Percentiles rank a stretch among this genome's conserved stretches.
Conservation (phyloP, 1,284 basidiomycete genomes). For the Butyriboletus appendiculatus region DNA sequence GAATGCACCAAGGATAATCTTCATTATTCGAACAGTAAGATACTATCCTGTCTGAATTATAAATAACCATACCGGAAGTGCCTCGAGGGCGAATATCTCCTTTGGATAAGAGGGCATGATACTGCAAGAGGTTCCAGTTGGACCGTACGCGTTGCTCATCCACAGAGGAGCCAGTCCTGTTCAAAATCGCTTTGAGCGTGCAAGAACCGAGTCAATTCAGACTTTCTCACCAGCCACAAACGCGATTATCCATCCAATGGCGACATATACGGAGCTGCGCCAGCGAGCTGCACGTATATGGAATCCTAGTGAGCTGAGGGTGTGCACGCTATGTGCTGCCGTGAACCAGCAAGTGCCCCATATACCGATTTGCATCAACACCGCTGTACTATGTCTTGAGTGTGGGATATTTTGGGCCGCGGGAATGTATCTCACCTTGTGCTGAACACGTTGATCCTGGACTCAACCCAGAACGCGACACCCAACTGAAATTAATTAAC, state of each 20-base stretch:
- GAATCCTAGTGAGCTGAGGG: constrained; percentile 64
- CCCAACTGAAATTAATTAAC: constrained; percentile 44
- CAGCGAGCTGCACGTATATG: constrained; percentile 51
- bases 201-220: neutral
- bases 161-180: constrained; percentile 46
- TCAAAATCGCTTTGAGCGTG: constrained; percentile 9
- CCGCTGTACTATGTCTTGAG: constrained; percentile 36
- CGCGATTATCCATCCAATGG: constrained; percentile 56
- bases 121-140: constrained; percentile 52
- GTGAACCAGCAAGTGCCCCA: constrained; percentile 66
- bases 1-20: constrained; percentile 58
- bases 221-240: constrained; percentile 46
- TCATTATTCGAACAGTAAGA: constrained; percentile 23
- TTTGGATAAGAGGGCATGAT: constrained; percentile 45
- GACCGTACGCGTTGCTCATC: constrained; percentile 50
- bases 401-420: neutral
- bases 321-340: constrained; percentile 63
- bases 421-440: constrained; percentile 49
- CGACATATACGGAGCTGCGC: constrained; percentile 44
- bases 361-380: constrained; percentile 62
- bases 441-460: constrained; percentile 44
- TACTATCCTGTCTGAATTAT: neutral
- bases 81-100: constrained; percentile 50
- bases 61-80: constrained; percentile 54
- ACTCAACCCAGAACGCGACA: constrained; percentile 38